Base-by-base conservation (phyloP, 805 yeast genomes). In the Sugiyamaella floridensis region DNA sequence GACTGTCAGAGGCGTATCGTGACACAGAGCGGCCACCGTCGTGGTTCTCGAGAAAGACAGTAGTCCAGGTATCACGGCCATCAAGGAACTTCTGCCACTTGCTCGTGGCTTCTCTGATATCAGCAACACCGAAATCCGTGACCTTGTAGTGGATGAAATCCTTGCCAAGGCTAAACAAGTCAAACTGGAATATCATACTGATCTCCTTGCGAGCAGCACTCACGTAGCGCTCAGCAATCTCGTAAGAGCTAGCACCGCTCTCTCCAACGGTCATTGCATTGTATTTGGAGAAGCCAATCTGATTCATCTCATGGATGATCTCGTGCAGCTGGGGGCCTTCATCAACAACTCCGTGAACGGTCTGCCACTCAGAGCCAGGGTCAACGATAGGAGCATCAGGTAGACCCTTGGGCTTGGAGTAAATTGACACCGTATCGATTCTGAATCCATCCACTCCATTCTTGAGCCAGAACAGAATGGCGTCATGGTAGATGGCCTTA, bases 181-280 rank as follows among this genome's bases (percentile, higher is more conserved):
- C 44, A 14, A 42, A 18, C 14, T 42, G 44, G 26, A 42, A 42
- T 2, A 20, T 20, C 44, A 42, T 42, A 11, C 26, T 42, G 3
- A 42, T 8, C 14, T 42, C 44, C 26, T 18, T 42, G 9, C 44
- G 20, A 20, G n/a, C 26, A 18, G 47, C 40, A 6, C 72, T 55
- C 48, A 74, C 70, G 54, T 65, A 66, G 18, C 79, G 78, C 43
- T 76, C 76, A 12, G 40, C 34, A 15, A 15, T 11, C 11, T 44
- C 47, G 34, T 22, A 44, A 4, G 34, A 12, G 19, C 19, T 44
- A 12, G 34, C 47, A 8, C 34, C 40, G 18, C 47, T 28, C 62
- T 79, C 83, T 46, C 83, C 83, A 32, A 79, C 82, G 5, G 82
- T 77, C 76, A 79, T 71, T 42, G 69, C 76, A 59, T 78, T 79